A percentile compares a stretch with the other conserved stretches of the same genome.
Evolutionary conservation across 1,284 basidiomycete genomes (phyloP).

Genomic region (Vanrija pseudolonga): DNA sequence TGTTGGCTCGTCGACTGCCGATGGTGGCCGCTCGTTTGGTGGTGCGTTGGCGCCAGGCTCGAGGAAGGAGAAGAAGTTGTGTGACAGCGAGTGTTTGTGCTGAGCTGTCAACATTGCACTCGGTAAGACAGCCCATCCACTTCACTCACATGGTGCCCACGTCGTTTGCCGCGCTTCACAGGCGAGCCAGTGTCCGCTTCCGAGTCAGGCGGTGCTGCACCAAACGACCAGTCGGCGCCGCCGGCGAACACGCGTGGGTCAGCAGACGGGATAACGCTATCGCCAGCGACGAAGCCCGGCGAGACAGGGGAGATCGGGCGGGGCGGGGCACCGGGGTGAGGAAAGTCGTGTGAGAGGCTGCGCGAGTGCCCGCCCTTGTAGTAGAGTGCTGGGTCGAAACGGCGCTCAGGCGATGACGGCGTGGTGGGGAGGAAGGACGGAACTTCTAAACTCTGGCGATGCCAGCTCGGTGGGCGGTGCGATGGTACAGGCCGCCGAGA

Average conservation of each 20-base stretch:
- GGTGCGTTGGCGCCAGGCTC: constrained; percentile 55
- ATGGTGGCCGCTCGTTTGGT: constrained; percentile 4
- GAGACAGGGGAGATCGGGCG: constrained; percentile 13
- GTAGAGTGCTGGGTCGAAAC: constrained; percentile 34
- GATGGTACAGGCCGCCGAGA: neutral
- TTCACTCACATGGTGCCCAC: constrained; percentile 66
- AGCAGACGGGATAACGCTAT: constrained; percentile 23
- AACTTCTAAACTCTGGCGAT: constrained; percentile 9
- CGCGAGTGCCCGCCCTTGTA: constrained; percentile 66
- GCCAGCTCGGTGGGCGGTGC: constrained; percentile 7
- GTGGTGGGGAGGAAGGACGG: neutral
- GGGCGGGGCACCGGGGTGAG: constrained; percentile 62
- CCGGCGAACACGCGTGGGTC: constrained; percentile 30
- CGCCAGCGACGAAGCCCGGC: constrained; percentile 11
- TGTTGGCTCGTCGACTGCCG: constrained; percentile 1
- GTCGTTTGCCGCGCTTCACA: constrained; percentile 52
- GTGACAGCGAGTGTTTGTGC: constrained; percentile 88
- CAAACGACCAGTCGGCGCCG: constrained; percentile 29
- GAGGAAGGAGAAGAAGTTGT: constrained; percentile 87
- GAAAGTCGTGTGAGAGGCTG: constrained; percentile 87
- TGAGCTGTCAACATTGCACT: constrained; percentile 11
- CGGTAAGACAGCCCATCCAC: neutral
- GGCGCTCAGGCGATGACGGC: neutral
- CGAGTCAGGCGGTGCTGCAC: constrained; percentile 18
- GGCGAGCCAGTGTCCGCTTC: constrained; percentile 7